These are phyloP conservation scores for Solanum ossicruentum DNA, from an alignment of 257 asterid species.

Conservation along the genomic window DNA sequence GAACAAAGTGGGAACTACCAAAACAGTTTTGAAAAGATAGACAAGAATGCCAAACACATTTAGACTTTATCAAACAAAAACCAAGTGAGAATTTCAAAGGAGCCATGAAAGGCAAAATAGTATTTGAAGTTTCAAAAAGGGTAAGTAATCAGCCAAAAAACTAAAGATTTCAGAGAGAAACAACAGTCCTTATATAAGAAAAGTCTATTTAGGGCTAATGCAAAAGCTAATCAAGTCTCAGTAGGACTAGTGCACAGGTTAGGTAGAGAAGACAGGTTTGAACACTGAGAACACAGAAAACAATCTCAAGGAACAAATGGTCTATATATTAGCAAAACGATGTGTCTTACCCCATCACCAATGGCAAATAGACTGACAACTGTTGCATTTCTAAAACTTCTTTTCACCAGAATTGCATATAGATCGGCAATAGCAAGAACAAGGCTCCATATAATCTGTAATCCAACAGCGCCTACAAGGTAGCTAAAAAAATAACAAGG, in stretches of 20 bases:
- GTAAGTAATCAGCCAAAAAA: background rate
- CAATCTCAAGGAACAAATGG: background rate
- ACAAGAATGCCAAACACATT: background rate
- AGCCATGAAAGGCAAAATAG: background rate
- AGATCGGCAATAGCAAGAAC: slow-evolving; percentile 53
- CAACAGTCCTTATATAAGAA: background rate
- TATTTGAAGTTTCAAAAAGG: background rate
- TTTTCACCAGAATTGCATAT: slow-evolving; percentile 61
- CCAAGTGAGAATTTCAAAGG: background rate
- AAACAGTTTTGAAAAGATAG: background rate
- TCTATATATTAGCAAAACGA: background rate
- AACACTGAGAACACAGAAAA: background rate
- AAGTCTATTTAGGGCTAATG: background rate
- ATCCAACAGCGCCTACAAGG: slow-evolving; percentile 78
- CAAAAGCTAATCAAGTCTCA: background rate
- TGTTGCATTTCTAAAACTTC: slow-evolving; percentile 51
- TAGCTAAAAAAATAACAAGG: slow-evolving; percentile 31
- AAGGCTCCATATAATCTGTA: slow-evolving; percentile 85
- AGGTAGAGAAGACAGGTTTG: background rate
- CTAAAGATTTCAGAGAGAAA: background rate
- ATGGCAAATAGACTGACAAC: slow-evolving; percentile 56
- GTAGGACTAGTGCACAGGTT: background rate
- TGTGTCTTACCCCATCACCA: slow-evolving; percentile 81
- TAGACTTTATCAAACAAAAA: background rate
- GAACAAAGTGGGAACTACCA: background rate